These are phyloP conservation scores for Rhizomucor pusillus DNA, from an alignment of 371 early-diverging fungal species.

Conservation along the genomic window DNA sequence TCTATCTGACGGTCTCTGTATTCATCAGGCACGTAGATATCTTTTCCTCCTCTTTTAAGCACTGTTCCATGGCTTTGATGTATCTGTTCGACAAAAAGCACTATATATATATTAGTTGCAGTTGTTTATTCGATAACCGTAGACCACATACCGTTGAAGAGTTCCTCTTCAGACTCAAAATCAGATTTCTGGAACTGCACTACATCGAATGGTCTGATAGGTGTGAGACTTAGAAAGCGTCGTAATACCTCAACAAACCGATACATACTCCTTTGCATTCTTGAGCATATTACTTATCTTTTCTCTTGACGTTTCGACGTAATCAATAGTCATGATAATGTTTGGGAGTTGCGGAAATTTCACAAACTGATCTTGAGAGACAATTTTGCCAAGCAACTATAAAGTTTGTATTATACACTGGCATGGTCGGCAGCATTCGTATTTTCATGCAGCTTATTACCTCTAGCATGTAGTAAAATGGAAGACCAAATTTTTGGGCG, in stretches of 20 bases:
- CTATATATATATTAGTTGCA: not conserved
- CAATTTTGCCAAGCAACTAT: slow-evolving; percentile 3
- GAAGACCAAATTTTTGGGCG: slow-evolving; percentile 18
- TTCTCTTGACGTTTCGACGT: slow-evolving; percentile 1
- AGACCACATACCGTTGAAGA: slow-evolving; percentile 31
- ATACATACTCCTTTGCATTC: slow-evolving; percentile 21
- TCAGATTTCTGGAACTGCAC: not conserved
- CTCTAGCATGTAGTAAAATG: slow-evolving; percentile 17
- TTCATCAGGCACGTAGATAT: slow-evolving; percentile 20
- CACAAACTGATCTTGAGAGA: slow-evolving; percentile 6
- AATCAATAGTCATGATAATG: slow-evolving; percentile 13
- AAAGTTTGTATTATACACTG: too few relatives aligned
- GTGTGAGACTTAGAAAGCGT: slow-evolving; percentile 17
- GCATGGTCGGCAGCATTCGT: too few relatives aligned
- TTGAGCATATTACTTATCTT: slow-evolving; percentile 9
- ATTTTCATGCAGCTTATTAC: slow-evolving; percentile 10
- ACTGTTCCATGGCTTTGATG: slow-evolving; percentile 9
- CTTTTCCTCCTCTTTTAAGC: slow-evolving; percentile 22
- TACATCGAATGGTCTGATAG: slow-evolving; percentile 4
- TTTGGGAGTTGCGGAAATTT: slow-evolving; percentile 9
- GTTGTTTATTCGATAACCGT: not conserved
- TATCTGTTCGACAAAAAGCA: slow-evolving; percentile 1
- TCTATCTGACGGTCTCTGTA: slow-evolving; percentile 24
- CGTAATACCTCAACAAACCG: not conserved
- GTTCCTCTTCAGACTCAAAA: slow-evolving; percentile 10